A percentile compares a stretch with the other conserved stretches of the same genome.
These are phyloP conservation scores for Solanum phureja DNA, from an alignment of 257 asterid genomes.

Conservation along the genomic window DNA sequence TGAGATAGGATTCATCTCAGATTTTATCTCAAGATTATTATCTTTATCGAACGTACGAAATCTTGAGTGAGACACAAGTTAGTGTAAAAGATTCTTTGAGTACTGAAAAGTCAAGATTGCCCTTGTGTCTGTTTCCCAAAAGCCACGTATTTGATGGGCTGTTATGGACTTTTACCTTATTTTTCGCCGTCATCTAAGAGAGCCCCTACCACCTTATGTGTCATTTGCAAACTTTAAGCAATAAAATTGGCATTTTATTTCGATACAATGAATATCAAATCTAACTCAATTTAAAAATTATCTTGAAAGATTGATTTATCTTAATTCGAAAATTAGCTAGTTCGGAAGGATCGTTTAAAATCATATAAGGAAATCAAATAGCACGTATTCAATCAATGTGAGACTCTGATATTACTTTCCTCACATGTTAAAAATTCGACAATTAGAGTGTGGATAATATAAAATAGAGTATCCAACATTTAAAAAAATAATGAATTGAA, in stretches of 20 bases:
- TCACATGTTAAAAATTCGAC: background rate
- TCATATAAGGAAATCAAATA: background rate
- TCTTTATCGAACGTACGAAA: background rate
- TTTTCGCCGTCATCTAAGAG: constrained; percentile 2
- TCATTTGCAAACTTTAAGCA: background rate
- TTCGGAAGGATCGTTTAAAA: background rate
- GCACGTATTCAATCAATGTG: background rate
- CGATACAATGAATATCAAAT: too few relatives aligned
- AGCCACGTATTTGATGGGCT: background rate
- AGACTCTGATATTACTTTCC: background rate
- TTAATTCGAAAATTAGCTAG: background rate
- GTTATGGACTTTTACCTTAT: background rate
- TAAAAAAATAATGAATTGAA: background rate
- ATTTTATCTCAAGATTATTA: background rate
- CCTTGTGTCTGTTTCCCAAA: background rate
- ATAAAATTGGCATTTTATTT: background rate
- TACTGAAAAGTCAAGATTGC: background rate
- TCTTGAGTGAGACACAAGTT: background rate
- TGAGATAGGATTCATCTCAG: too few relatives aligned
- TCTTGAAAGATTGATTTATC: background rate
- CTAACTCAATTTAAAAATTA: background rate
- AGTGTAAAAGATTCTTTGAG: background rate
- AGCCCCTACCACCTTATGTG: background rate
- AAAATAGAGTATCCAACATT: too few relatives aligned
- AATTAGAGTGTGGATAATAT: too few relatives aligned